phyloP scores from a whole-genome alignment of 331 rosid species.

The Arachis monticola region DNA sequence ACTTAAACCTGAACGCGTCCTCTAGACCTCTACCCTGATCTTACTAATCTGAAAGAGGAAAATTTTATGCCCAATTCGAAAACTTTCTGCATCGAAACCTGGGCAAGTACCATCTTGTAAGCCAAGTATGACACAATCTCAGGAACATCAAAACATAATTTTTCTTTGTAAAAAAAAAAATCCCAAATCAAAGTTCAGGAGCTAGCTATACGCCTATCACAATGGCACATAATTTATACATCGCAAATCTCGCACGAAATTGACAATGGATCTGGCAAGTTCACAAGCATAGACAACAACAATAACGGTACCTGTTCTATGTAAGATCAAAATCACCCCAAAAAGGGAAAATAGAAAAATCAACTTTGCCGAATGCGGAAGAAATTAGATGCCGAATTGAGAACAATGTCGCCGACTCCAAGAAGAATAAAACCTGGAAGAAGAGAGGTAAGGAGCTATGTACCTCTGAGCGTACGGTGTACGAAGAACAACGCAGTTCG shows the following conservation, averaged over 20 bases:
- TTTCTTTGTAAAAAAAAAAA: not conserved
- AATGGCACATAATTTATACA: not conserved
- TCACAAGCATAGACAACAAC: not conserved
- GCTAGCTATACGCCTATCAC: constrained; percentile 10
- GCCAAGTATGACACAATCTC: constrained; percentile 10
- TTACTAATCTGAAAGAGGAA: not conserved
- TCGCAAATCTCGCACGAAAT: not conserved
- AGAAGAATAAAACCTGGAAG: constrained; percentile 12
- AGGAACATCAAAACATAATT: not conserved
- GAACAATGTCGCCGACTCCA: constrained; percentile 10
- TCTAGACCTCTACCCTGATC: not conserved
- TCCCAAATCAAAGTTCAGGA: constrained; percentile 15
- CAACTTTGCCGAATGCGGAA: constrained; percentile 9
- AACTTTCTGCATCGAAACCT: constrained; percentile 23
- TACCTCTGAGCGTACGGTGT: not conserved
- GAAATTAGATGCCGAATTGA: constrained; percentile 29
- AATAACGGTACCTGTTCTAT: constrained; percentile 47
- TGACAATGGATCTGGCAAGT: constrained; percentile 39
- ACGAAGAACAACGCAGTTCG: constrained; percentile 33
- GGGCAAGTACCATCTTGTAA: not conserved
- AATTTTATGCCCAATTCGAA: not conserved
- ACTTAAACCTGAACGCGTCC: constrained; percentile 3
- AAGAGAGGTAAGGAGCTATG: not conserved
- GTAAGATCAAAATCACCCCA: constrained; percentile 8
- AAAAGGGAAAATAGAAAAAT: not conserved